A percentile compares a stretch with the other conserved stretches of the same genome.
phyloP scores from a whole-genome alignment of 2,329 filamentous ascomycete genomes.

The Pseudogymnoascus sp. region DNA sequence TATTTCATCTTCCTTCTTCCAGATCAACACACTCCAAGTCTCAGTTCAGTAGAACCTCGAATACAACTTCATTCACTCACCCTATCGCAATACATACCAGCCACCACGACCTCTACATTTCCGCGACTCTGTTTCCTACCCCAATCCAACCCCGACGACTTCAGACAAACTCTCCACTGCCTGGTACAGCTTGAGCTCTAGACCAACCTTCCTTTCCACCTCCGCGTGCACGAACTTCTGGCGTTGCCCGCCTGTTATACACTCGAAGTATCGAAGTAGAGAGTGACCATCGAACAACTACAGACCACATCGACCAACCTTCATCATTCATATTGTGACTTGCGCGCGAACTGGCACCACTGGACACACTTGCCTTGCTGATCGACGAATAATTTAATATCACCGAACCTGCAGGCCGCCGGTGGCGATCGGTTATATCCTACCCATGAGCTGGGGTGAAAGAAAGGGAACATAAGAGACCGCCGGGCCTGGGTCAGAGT shows the following conservation, averaged over 20 bases:
- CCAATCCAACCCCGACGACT: neutral
- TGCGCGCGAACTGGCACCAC: neutral
- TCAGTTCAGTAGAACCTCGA: neutral
- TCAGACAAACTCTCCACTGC: neutral
- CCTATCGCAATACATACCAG: neutral
- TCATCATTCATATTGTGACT: neutral
- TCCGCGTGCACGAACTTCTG: neutral
- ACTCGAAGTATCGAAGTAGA: neutral
- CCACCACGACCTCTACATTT: neutral
- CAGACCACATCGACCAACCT: slow-evolving; percentile 1
- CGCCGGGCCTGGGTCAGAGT: slow-evolving; percentile 5
- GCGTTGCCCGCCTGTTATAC: neutral
- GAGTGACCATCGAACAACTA: neutral
- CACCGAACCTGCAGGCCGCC: neutral
- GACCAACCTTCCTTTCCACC: neutral
- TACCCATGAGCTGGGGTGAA: neutral
- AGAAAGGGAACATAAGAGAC: neutral
- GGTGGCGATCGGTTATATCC: neutral
- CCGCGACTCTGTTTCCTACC: neutral
- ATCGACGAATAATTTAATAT: slow-evolving; percentile 2
- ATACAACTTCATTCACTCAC: neutral
- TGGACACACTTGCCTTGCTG: neutral
- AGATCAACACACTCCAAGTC: neutral
- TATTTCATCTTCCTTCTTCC: neutral
- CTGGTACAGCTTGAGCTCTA: neutral